Evolutionary conservation across 163 green algal genomes (phyloP), one percentile per base, ranked within the genome.

Genomic region (Scenedesmus sp.): DNA sequence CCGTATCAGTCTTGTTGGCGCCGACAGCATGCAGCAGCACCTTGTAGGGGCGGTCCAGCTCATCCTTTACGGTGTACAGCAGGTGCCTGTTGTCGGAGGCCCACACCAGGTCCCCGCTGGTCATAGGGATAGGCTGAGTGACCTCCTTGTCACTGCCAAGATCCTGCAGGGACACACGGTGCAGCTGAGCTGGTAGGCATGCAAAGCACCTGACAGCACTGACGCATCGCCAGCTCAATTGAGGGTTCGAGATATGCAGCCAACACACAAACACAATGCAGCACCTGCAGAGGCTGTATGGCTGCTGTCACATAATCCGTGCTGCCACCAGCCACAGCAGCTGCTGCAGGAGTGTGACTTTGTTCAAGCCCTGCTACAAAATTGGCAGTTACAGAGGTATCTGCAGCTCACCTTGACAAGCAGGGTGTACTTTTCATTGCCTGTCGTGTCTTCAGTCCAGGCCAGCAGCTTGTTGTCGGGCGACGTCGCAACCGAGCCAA

Each of bases 381-480:
- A 22, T 33, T 70, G 24, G 56, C 22, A 22, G 20, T 1, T 70
- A 6, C 15, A 70, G 12, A 22, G 20, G 56, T 70, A 12, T 13
- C 56, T 70, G 56, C 22, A 10, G 2, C 56, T 22, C 53, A 96
- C 94, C 93, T 96, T 97, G 65, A 99, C 95, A 35, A 94, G 92
- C 83, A 99, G 90, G 0, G 95, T 97, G 95, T 97, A 99, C 90
- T 95, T 97, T 94, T 99, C 97, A 26, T 93, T 94, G 24, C 97
- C 97, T 16, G 91, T 93, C 0, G 93, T 97, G 94, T 99, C 97
- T 90, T 97, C 96, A 3, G 93, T 94, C 91, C 95, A 99, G 0
- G 97, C 96, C 49, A 98, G 44, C 49, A 97, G 88, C 89, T 93
- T 88, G 85, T 95, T 80, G 87, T 97, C 83, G 26, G 92, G 93